phyloP scores from a whole-genome alignment of 257 asterid species.

The Fraxinus anomala region DNA sequence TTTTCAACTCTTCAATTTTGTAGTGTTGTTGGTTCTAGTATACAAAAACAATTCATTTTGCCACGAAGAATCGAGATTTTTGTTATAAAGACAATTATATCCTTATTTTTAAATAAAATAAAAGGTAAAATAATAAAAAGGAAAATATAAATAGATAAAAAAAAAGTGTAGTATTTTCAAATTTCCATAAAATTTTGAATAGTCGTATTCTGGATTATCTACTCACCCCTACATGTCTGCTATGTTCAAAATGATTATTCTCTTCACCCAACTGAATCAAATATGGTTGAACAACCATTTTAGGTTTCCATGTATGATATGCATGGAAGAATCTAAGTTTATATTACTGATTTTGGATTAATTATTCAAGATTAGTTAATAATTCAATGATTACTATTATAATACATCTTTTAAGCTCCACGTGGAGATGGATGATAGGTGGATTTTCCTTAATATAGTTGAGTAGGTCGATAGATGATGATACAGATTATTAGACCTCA shows the following conservation, averaged over 20 bases:
- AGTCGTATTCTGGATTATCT: too few relatives aligned
- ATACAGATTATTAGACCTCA: neutral
- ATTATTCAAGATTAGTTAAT: neutral
- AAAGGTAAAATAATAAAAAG: too few relatives aligned
- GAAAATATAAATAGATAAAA: too few relatives aligned
- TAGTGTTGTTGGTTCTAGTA: too few relatives aligned
- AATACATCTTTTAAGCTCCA: neutral
- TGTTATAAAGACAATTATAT: too few relatives aligned
- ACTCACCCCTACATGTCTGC: neutral
- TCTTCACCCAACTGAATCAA: neutral
- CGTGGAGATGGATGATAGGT: neutral
- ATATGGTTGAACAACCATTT: constrained; percentile 34
- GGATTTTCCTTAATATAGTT: neutral
- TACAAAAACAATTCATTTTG: too few relatives aligned
- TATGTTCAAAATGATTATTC: neutral
- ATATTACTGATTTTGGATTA: neutral
- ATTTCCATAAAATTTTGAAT: too few relatives aligned
- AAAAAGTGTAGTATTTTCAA: too few relatives aligned
- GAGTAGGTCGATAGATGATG: constrained; percentile 13
- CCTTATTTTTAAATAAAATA: too few relatives aligned
- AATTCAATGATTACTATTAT: neutral
- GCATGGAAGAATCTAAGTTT: constrained; percentile 29
- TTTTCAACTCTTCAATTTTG: too few relatives aligned
- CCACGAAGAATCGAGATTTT: too few relatives aligned
- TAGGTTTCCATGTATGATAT: constrained; percentile 19